phyloP scores from a whole-genome alignment of 2,329 filamentous ascomycete genomes.

The Emmonsiellopsis sp. region DNA sequence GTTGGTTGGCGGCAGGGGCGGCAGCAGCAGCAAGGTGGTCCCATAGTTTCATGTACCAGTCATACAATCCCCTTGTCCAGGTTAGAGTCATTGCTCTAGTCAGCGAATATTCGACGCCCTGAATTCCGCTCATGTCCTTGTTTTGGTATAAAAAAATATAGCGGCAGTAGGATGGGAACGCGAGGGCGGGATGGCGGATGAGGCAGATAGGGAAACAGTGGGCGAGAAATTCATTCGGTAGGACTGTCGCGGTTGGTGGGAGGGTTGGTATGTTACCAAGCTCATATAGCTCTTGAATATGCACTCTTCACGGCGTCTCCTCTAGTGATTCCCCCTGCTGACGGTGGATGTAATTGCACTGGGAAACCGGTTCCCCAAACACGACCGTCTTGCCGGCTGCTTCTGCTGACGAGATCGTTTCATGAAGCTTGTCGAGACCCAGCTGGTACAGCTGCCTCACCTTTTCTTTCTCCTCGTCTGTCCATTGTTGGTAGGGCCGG shows the following conservation, averaged over 20 bases:
- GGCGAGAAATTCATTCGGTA: conserved; percentile 27
- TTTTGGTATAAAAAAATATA: conserved; percentile 13
- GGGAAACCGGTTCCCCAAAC: conserved; percentile 22
- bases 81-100: conserved; percentile 19
- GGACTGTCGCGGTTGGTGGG: conserved; percentile 21
- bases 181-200: conserved; percentile 31
- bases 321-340: background rate
- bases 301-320: conserved; percentile 5
- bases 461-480: conserved; percentile 14
- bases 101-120: conserved; percentile 10
- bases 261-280: conserved; percentile 15
- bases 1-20: background rate
- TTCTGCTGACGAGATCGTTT: conserved; percentile 12
- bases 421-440: conserved; percentile 19
- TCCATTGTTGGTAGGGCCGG: conserved; percentile 17
- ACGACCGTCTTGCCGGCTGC: conserved; percentile 20
- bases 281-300: conserved; percentile 12
- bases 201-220: conserved; percentile 26
- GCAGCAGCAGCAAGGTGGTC: conserved; percentile 4
- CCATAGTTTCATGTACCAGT: conserved; percentile 22
- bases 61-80: conserved; percentile 25
- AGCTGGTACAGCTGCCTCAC: conserved; percentile 16
- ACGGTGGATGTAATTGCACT: conserved; percentile 1
- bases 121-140: conserved; percentile 9
- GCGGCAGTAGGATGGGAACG: conserved; percentile 30